A percentile compares a stretch with the other conserved stretches of the same genome.
phyloP scores from a whole-genome alignment of 2,329 filamentous ascomycete genomes.

The Botrytis fabae region DNA sequence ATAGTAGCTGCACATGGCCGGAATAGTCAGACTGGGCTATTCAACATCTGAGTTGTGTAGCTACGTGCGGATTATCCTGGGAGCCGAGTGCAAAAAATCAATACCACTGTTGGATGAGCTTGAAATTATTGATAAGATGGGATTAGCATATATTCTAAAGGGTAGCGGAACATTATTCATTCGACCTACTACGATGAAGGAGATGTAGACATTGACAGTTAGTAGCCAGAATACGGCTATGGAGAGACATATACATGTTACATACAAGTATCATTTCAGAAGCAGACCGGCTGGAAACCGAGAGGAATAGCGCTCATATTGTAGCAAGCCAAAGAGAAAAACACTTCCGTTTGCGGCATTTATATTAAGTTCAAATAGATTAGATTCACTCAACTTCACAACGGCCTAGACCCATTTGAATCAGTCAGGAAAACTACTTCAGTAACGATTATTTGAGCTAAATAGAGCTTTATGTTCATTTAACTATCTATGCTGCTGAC shows the following conservation, averaged over 20 bases:
- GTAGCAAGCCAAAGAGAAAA: background rate
- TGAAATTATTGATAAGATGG: background rate
- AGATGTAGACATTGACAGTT: background rate
- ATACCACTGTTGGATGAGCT: background rate
- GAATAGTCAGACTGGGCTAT: background rate
- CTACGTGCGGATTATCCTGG: background rate
- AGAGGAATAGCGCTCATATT: background rate
- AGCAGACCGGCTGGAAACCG: background rate
- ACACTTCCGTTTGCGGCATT: background rate
- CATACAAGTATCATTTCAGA: background rate
- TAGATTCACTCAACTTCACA: background rate
- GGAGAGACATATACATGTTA: background rate
- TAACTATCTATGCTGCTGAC: background rate
- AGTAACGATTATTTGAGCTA: background rate
- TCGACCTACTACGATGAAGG: background rate
- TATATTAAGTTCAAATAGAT: background rate
- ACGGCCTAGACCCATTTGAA: background rate
- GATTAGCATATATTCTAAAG: background rate
- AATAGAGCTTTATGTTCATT: background rate
- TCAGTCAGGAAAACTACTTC: background rate
- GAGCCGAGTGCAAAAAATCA: background rate
- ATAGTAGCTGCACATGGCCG: background rate
- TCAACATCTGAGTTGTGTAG: background rate
- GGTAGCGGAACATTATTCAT: background rate
- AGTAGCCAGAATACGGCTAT: background rate